A percentile compares a stretch with the other conserved stretches of the same genome.
Evolutionary conservation across 2,329 filamentous ascomycete species (phyloP).

Genomic region (Ceratocystiopsis sp.): DNA sequence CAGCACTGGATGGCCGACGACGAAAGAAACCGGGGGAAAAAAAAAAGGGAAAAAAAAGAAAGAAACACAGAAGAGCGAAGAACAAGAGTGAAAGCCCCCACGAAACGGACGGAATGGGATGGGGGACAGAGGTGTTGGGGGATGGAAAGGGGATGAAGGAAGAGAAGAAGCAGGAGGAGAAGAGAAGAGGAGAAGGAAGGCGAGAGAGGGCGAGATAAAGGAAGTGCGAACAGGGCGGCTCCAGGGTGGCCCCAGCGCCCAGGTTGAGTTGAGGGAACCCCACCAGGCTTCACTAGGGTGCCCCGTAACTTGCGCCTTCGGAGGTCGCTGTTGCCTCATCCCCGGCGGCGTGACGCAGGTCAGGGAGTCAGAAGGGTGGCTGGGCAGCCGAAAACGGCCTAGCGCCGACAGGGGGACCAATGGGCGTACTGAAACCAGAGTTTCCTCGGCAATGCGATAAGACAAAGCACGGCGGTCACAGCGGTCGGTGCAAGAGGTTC

Average conservation of each 20-base stretch:
- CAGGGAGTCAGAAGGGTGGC: conserved; percentile 8
- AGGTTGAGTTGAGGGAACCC: conserved; percentile 1
- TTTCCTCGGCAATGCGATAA: conserved; percentile 16
- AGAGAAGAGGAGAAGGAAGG: conserved; percentile 1
- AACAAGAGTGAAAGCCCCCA: conserved; percentile 4
- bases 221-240: conserved; percentile 3
- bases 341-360: conserved; percentile 8
- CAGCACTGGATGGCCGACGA: background rate
- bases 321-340: conserved; percentile 11
- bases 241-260: no score
- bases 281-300: no score
- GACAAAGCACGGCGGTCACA: conserved; percentile 6
- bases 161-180: background rate
- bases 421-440: conserved; percentile 11
- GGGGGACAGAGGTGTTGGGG: conserved; percentile 4
- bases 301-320: conserved; percentile 7
- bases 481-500: background rate
- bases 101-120: conserved; percentile 2
- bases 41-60: background rate
- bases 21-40: background rate
- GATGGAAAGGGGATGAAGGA: conserved; percentile 3
- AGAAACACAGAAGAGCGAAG: conserved; percentile 10
- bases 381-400: conserved; percentile 10
- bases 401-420: conserved; percentile 12
- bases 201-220: background rate